Base-by-base conservation (phyloP, 2,329 filamentous ascomycete genomes). In the Aspergillus costaricaensis region DNA sequence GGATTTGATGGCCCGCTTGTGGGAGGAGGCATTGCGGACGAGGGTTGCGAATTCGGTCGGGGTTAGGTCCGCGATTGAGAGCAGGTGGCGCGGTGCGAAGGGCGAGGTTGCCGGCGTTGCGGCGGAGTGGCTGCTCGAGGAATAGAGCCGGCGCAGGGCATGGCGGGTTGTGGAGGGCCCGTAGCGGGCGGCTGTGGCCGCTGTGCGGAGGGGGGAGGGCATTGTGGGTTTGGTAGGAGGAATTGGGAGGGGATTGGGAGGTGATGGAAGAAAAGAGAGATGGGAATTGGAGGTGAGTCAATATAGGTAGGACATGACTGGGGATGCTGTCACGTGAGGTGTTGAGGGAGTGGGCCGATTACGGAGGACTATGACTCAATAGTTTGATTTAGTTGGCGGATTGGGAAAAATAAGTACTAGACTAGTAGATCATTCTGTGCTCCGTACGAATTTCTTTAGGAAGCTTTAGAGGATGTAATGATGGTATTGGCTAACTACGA, bases 1-100 rank as follows among this genome's bases (percentile, higher is more conserved):
- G 19, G 86, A 85, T 76, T 96, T 96, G 80, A 94, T 86, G 58
- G 86, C 82, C 57, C 85, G 78, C 77, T 98, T 98, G 80, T 91
- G 86, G 47, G 84, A 78, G 23, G 86, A 83, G 54, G 92, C 94
- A 86, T 94, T 94, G 74, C 88, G 87, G 60, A 99, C 89, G 59
- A 99, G 85, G 23, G 86, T 87, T 36, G 88, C 86, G 70, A 99
- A 87, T 78, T 99, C 95, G 49, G 83, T 79, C 6, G 91, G 84
- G 1, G 88, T 88, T 60, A 99, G 85, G 73, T 99, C 93, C 56
- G 88, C 88, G 71, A 97, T 96, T 57, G 92, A 96, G 78, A 97
- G 88, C 55, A 99, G 83, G 82, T 98, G 94, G 66, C 95, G 89
- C 52, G 92, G 90, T 19, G 85, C 81, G 70, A 85, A 85, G 10